Base-by-base conservation (phyloP, 2,329 filamentous ascomycete species). In the Talaromyces sp. region DNA sequence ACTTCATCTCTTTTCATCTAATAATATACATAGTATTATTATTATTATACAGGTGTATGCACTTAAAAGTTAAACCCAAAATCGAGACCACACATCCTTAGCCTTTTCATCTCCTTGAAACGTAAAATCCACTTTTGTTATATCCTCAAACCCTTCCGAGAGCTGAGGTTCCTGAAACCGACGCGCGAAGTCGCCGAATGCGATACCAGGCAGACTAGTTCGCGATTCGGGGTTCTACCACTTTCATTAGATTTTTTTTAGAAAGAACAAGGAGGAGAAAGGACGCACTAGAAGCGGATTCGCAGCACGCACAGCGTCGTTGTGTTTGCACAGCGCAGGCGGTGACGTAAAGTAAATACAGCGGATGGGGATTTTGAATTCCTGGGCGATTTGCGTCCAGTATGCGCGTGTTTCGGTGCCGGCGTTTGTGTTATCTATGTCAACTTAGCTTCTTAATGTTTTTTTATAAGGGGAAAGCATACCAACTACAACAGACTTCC, bases 371-470 rank as follows among this genome's bases (percentile, higher is more conserved):
- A 96, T 81, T 4, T 84, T 79, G 68, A 86, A 78, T 68, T 88
- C 88, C 64, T 82, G 83, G 19, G 92, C 92, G 31, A 98, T 76
- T 27, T 84, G 79, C 32, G 91, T 76, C 93, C 93, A 98, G 62
- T 89, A 78, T n/a, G 83, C 82, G 65, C 95, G 84, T 26, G 88
- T 91, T 57, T 90, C 88, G 11, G 81, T 73, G 75, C 96, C 89
- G 31, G 93, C 86, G 72, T 99, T 99, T n/a, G 95, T 98, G 73
- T 96, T 98, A 75, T 99, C 95, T 57, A 31, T 21, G n/a, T 2
- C 3, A 32, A 10, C n/a, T 54, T 13, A 29, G 19, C n/a, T 8
- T 29, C 21, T 10, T 8, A n/a, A n/a, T n/a, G n/a, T n/a, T n/a
- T n/a, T n/a, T n/a, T n/a, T n/a, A n/a, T 14, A 9, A 41, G n/a